Evolutionary conservation across 805 yeast species (phyloP).

Genomic region (Monosporozyma siamensis): DNA sequence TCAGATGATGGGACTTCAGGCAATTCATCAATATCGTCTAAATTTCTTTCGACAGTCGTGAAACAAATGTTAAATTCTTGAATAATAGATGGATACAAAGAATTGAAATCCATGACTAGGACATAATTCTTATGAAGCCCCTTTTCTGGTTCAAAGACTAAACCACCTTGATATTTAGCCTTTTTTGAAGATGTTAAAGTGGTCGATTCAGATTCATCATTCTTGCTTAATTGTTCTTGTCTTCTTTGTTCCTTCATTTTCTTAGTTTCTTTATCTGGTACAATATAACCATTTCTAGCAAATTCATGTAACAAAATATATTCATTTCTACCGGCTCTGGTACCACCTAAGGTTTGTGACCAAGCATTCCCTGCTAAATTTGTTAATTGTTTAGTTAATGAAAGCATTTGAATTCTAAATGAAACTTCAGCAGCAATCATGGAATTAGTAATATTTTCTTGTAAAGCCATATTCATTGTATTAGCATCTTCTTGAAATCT

Average conservation of each 20-base stretch:
- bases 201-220: constrained; percentile 30
- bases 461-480: constrained; percentile 57
- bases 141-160: constrained; percentile 93
- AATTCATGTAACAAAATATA: constrained; percentile 89
- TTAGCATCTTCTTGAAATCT: constrained; percentile 58
- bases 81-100: constrained; percentile 91
- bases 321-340: constrained; percentile 93
- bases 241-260: constrained; percentile 31
- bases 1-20: constrained; percentile 60
- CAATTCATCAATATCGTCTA: constrained; percentile 46
- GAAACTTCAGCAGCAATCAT: constrained; percentile 69
- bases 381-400: constrained; percentile 84
- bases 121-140: constrained; percentile 85
- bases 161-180: constrained; percentile 82
- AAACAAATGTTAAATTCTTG: constrained; percentile 96
- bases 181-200: constrained; percentile 46
- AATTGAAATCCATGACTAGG: constrained; percentile 95
- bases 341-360: constrained; percentile 90
- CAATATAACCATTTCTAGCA: constrained; percentile 63
- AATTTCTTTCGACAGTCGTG: constrained; percentile 77
- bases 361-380: constrained; percentile 95
- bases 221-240: constrained; percentile 23
- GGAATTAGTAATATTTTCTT: constrained; percentile 59
- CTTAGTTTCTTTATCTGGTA: constrained; percentile 70
- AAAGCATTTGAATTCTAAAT: constrained; percentile 71